Conservation (phyloP, 768 basidiomycete genomes). For the Chalciporus sphaerocephalus region DNA sequence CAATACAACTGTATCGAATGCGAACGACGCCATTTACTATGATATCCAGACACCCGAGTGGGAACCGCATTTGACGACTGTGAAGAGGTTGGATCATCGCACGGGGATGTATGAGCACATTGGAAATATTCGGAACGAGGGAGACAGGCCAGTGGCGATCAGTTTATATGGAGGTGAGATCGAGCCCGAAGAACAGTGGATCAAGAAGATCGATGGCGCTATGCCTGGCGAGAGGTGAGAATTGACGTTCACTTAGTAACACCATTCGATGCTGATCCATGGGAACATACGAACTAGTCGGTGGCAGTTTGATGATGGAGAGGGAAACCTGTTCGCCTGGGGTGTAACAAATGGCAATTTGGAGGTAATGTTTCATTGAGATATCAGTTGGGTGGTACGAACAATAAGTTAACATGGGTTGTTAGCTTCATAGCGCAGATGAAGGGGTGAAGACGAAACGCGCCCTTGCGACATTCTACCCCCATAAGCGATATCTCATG, state of each 20-base stretch:
- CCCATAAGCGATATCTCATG: conserved; percentile 32
- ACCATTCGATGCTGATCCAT: conserved; percentile 6
- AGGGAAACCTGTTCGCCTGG: conserved; percentile 23
- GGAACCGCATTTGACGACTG: conserved; percentile 33
- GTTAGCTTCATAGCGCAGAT: conserved; percentile 28
- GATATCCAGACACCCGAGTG: conserved; percentile 39
- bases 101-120: conserved; percentile 29
- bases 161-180: conserved; percentile 27
- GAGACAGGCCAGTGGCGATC: conserved; percentile 28
- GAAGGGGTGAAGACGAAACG: conserved; percentile 24
- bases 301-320: conserved; percentile 24
- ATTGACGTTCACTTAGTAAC: not conserved
- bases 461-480: conserved; percentile 34
- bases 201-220: conserved; percentile 22
- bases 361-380: conserved; percentile 8
- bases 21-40: conserved; percentile 36
- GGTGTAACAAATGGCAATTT: conserved; percentile 2
- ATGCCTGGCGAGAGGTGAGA: conserved; percentile 14
- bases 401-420: not conserved
- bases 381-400: not conserved
- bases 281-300: conserved; percentile 6
- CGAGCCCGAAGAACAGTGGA: conserved; percentile 27
- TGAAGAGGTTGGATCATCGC: conserved; percentile 31
- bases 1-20: conserved; percentile 37
- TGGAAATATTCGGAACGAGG: conserved; percentile 32